Evolutionary conservation across 192 early-diverging fungal genomes (phyloP).

Genomic region (Tieghemiomyces parasiticus): DNA sequence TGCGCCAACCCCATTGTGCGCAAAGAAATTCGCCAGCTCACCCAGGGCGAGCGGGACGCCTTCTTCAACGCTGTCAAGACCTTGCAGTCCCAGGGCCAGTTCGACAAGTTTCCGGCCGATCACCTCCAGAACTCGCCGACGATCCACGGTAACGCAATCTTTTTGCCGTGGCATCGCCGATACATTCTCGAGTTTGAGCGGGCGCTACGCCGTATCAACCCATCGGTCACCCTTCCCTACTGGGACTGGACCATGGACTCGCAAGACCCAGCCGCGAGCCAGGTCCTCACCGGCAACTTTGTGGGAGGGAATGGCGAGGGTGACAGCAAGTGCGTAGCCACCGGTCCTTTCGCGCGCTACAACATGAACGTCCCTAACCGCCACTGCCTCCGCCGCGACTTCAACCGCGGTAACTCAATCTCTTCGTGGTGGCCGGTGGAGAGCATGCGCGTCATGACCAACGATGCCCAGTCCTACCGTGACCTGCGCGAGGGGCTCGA

Average conservation of each 20-base stretch:
- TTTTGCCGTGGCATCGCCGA: constrained; percentile 35
- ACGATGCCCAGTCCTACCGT: constrained; percentile 23
- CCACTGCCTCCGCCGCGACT: constrained; percentile 28
- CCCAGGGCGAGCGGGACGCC: constrained; percentile 19
- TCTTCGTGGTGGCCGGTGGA: constrained; percentile 30
- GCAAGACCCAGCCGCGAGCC: constrained; percentile 21
- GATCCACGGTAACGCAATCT: constrained; percentile 28
- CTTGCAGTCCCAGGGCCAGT: constrained; percentile 23
- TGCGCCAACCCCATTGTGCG: constrained; percentile 20
- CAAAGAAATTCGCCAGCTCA: constrained; percentile 27
- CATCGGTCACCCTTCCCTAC: constrained; percentile 28
- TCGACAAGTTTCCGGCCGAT: constrained; percentile 24
- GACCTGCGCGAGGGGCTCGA: constrained; percentile 30
- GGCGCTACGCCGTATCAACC: constrained; percentile 27
- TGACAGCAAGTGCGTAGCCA: constrained; percentile 19
- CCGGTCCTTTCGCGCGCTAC: constrained; percentile 27
- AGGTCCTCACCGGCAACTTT: constrained; percentile 20
- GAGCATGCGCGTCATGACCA: constrained; percentile 26
- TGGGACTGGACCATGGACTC: constrained; percentile 37
- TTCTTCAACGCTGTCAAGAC: constrained; percentile 12
- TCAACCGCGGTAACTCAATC: constrained; percentile 28
- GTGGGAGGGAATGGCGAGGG: constrained; percentile 32
- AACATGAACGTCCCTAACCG: constrained; percentile 18
- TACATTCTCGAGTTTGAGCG: constrained; percentile 35
- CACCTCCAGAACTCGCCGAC: constrained; percentile 28